Percentiles rank a stretch among this genome's conserved stretches.
Conservation (phyloP, 768 basidiomycete species). For the Trametes cingulata region DNA sequence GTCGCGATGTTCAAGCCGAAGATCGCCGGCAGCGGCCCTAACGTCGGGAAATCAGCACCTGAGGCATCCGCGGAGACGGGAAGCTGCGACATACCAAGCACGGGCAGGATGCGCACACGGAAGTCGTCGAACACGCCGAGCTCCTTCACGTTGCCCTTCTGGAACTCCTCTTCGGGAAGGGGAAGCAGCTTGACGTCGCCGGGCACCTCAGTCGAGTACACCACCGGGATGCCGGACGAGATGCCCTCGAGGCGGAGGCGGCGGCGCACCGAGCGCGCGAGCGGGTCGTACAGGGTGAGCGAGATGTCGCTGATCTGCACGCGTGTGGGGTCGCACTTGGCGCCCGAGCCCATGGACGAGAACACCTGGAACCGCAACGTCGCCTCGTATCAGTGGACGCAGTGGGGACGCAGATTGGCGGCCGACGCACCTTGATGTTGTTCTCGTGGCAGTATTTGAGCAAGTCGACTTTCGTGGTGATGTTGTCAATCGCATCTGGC, state of each 20-base stretch:
- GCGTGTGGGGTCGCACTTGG: slow-evolving; percentile 92
- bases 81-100: slow-evolving; percentile 63
- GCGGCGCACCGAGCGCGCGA: slow-evolving; percentile 87
- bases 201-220: slow-evolving; percentile 95
- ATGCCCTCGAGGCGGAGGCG: slow-evolving; percentile 67
- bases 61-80: background rate
- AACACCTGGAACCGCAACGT: slow-evolving; percentile 59
- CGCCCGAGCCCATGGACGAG: slow-evolving; percentile 95
- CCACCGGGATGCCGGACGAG: slow-evolving; percentile 74
- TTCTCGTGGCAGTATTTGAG: slow-evolving; percentile 84
- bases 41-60: background rate
- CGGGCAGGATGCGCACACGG: slow-evolving; percentile 89
- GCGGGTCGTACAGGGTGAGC: slow-evolving; percentile 87
- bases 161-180: slow-evolving; percentile 87
- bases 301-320: slow-evolving; percentile 97
- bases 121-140: slow-evolving; percentile 91
- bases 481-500: slow-evolving; percentile 96
- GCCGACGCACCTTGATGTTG: slow-evolving; percentile 62
- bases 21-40: slow-evolving; percentile 81
- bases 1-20: slow-evolving; percentile 92
- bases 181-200: slow-evolving; percentile 87
- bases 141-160: slow-evolving; percentile 87
- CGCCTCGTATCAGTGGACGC: background rate
- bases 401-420: background rate
- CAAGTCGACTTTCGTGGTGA: slow-evolving; percentile 93